These are phyloP conservation scores for Plicaturopsis crispa DNA, from an alignment of 768 basidiomycete species.

Conservation along the genomic window DNA sequence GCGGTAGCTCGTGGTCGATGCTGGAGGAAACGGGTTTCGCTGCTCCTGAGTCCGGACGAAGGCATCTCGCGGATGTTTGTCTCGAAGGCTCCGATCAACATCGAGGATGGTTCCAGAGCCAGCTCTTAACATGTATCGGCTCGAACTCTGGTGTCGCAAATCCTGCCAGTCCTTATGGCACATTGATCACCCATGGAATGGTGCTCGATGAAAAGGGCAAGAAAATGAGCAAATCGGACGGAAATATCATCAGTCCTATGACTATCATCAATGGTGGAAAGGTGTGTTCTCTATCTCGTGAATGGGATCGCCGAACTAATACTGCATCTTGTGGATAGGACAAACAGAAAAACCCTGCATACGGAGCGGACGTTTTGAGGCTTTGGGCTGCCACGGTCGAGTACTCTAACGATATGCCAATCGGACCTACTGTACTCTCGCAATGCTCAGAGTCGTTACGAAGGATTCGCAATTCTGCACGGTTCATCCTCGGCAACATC, in stretches of 20 bases:
- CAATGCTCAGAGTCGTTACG: slow-evolving; percentile 71
- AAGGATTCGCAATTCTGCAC: slow-evolving; percentile 79
- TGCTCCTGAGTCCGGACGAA: slow-evolving; percentile 17
- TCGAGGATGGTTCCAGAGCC: slow-evolving; percentile 98
- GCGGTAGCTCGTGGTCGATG: slow-evolving; percentile 90
- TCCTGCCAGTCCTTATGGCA: slow-evolving; percentile 52
- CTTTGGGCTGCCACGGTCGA: slow-evolving; percentile 91
- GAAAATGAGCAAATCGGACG: slow-evolving; percentile 96
- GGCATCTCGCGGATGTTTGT: slow-evolving; percentile 71
- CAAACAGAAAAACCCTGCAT: slow-evolving; percentile 63
- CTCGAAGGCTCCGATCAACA: slow-evolving; percentile 97
- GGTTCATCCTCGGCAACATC: slow-evolving; percentile 83
- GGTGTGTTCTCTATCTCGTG: slow-evolving; percentile 32
- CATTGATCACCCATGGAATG: slow-evolving; percentile 94
- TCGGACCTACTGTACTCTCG: slow-evolving; percentile 70
- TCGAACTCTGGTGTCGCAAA: slow-evolving; percentile 25
- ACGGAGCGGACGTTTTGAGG: slow-evolving; percentile 82
- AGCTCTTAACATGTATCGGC: slow-evolving; percentile 75
- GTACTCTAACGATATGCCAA: slow-evolving; percentile 81
- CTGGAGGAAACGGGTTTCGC: slow-evolving; percentile 36
- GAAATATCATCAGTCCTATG: slow-evolving; percentile 85
- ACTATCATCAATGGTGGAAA: slow-evolving; percentile 70
- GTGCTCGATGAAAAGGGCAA: slow-evolving; percentile 84
- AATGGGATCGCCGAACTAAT: neutral
- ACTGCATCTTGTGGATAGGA: slow-evolving; percentile 32